Evolutionary conservation across 345 rosid species (phyloP).

Genomic region (Schrenkiella parvula): DNA sequence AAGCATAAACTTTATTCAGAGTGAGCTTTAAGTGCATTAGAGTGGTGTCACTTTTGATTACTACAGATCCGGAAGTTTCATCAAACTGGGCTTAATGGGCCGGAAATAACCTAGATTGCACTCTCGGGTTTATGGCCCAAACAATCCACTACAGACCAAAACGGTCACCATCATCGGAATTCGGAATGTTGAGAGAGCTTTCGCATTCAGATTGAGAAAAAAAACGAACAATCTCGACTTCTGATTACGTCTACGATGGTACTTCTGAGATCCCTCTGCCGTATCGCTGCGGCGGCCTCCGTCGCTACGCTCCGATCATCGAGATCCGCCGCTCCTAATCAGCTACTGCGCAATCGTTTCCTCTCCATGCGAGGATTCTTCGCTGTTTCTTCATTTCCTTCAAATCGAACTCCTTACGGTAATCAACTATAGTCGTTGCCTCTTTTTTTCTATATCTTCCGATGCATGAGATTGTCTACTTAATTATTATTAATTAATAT

Average conservation of each 20-base stretch:
- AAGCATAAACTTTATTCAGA: no score
- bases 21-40: no score
- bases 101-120: not conserved
- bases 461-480: not conserved
- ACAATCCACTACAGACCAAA: not conserved
- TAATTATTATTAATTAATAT: not conserved
- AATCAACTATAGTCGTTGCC: not conserved
- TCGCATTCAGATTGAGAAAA: not conserved
- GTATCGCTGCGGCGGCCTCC: slow-evolving; percentile 32
- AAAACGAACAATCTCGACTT: not conserved
- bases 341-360: not conserved
- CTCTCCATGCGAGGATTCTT: slow-evolving; percentile 24
- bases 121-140: not conserved
- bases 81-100: not conserved
- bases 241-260: slow-evolving; percentile 21
- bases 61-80: not conserved
- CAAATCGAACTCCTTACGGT: slow-evolving; percentile 29
- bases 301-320: slow-evolving; percentile 26
- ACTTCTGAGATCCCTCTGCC: slow-evolving; percentile 34
- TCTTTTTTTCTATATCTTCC: not conserved
- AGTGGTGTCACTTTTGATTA: no score
- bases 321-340: slow-evolving; percentile 1
- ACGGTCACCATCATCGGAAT: slow-evolving; percentile 15
- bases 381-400: slow-evolving; percentile 26
- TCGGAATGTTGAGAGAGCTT: not conserved